phyloP scores from a whole-genome alignment of 108 stramenopile species.

The Nitzschia sp. region DNA sequence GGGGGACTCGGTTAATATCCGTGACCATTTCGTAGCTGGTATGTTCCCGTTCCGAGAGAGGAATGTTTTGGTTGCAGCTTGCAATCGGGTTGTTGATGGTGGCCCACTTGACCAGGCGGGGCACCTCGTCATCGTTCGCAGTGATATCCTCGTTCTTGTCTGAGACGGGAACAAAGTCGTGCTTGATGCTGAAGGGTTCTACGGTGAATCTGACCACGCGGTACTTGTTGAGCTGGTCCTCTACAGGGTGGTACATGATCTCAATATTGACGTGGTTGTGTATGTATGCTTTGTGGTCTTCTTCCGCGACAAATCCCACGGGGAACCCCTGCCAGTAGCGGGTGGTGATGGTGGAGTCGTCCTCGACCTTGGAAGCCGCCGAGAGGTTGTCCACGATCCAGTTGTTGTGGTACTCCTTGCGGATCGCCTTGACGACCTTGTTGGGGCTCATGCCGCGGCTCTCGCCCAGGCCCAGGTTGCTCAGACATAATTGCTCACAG shows the following conservation, averaged over 20 bases:
- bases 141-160: conserved; percentile 36
- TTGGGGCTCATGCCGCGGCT: conserved; percentile 63
- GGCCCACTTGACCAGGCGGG: conserved; percentile 23
- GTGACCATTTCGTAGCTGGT: conserved; percentile 86
- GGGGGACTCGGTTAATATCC: conserved; percentile 53
- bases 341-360: conserved; percentile 67
- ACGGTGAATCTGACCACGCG: conserved; percentile 94
- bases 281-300: conserved; percentile 76
- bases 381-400: conserved; percentile 99
- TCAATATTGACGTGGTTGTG: conserved; percentile 97
- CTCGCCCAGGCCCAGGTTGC: conserved; percentile 73
- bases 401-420: conserved; percentile 94
- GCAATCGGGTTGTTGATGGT: conserved; percentile 74
- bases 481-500: conserved; percentile 90
- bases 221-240: conserved; percentile 69
- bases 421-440: conserved; percentile 89
- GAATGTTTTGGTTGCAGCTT: conserved; percentile 52
- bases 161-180: conserved; percentile 63
- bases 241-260: conserved; percentile 90
- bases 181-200: conserved; percentile 95
- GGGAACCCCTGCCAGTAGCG: conserved; percentile 95
- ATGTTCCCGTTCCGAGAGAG: conserved; percentile 38
- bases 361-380: conserved; percentile 78
- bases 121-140: conserved; percentile 18
- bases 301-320: conserved; percentile 81